Evolutionary conservation across 1,284 basidiomycete species (phyloP), one percentile per base, ranked within the genome.

Genomic region (Ustilago loliicola): DNA sequence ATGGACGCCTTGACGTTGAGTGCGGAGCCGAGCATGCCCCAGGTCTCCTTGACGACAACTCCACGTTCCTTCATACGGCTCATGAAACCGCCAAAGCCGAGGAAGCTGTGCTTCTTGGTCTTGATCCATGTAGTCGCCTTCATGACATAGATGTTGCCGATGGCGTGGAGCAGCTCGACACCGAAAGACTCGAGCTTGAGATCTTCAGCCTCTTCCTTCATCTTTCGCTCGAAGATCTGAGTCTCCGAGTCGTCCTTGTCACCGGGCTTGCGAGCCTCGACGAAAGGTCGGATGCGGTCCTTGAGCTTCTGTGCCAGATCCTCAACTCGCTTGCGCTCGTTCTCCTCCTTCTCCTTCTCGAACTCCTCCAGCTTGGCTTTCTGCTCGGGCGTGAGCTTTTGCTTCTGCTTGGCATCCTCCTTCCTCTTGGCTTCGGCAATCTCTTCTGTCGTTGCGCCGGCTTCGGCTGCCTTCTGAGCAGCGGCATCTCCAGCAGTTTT

Each of bases 181-280:
- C 97, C 97, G 87, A 99, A 99, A 79, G 94, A 96, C 88, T 99
- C 97, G 67, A 98, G 88, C 89, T 98, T 99, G 83, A 99, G 87
- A 88, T 99, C 97, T 77, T 98, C 95, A 1, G 94, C 95, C 87
- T 99, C 97, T 51, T 90, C 89, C 84, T 88, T 90, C 87, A 98
- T 94, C 87, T 90, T 91, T 61, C 89, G 89, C 86, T 93, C 91
- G 84, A 96, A 87, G 60, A 85, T 62, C 58, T 82, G 80, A 17
- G 84, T 87, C 71, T 98, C 96, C 0, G 91, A 88, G 85, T 98
- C 96, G 66, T 93, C 92, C 76, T 91, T 90, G 23, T 91, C 93
- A 9, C 95, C 96, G 1, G 96, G 96, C 61, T 91, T 89, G 85
- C 93, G 91, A 48, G 96, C 95, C 19, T 85, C 80, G 36, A 85